Evolutionary conservation across 2,329 filamentous ascomycete species (phyloP).

Genomic region (Chlorencoelia australis): DNA sequence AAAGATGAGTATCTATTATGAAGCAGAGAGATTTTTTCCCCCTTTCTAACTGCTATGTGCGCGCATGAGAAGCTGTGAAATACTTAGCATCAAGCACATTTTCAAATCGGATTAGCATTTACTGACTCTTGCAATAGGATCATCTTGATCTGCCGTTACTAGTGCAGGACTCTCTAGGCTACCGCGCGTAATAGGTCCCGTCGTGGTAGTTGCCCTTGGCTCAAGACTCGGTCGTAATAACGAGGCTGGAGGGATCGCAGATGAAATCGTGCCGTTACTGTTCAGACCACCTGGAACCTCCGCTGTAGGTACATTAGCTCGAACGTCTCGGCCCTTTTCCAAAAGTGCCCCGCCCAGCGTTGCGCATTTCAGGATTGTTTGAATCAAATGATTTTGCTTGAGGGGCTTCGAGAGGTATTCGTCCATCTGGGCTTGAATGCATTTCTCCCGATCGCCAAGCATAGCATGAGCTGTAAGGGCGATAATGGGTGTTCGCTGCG

Average conservation of each 20-base stretch:
- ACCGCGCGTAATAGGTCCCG: conserved; percentile 45
- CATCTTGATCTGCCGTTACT: conserved; percentile 48
- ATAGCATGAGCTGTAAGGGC: conserved; percentile 96
- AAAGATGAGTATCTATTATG: conserved; percentile 3
- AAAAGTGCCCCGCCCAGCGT: conserved; percentile 78
- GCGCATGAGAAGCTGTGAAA: conserved; percentile 26
- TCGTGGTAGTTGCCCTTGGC: conserved; percentile 58
- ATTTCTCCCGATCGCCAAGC: conserved; percentile 96
- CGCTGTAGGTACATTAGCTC: conserved; percentile 29
- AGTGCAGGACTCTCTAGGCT: conserved; percentile 54
- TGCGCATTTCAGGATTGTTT: conserved; percentile 93
- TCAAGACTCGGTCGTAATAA: conserved; percentile 43
- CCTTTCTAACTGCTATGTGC: conserved; percentile 25
- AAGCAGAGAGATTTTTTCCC: neutral
- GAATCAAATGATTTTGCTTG: conserved; percentile 94
- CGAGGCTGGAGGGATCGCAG: conserved; percentile 7
- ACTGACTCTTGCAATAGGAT: conserved; percentile 32
- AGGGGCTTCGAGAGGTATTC: conserved; percentile 95
- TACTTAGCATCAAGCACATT: conserved; percentile 12
- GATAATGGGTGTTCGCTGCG: conserved; percentile 86
- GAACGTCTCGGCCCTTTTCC: conserved; percentile 60
- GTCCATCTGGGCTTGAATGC: conserved; percentile 98
- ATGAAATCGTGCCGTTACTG: conserved; percentile 11
- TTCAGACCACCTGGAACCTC: conserved; percentile 15
- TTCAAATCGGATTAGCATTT: conserved; percentile 5